Conservation (phyloP, 1,139 yeast species). For the Suhomyces anneliseae region DNA sequence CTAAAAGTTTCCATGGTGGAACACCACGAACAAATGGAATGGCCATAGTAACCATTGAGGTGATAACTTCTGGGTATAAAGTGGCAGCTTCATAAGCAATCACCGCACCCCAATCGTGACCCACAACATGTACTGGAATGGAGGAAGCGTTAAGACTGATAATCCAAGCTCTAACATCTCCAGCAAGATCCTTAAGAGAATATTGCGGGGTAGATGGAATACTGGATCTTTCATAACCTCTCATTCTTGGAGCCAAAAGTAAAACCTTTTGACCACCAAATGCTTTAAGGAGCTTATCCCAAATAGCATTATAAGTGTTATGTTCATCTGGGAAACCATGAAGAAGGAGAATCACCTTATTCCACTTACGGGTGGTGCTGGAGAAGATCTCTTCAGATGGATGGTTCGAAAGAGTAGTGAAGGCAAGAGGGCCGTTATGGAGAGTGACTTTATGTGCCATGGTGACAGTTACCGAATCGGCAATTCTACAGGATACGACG, state of each 20-base stretch:
- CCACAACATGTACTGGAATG: constrained; percentile 41
- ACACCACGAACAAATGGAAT: constrained; percentile 40
- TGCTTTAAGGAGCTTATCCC: constrained; percentile 23
- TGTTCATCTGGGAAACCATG: constrained; percentile 50
- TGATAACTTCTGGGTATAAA: constrained; percentile 36
- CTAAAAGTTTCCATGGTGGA: constrained; percentile 27
- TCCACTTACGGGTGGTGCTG: constrained; percentile 20
- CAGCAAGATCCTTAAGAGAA: constrained; percentile 32
- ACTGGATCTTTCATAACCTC: constrained; percentile 44
- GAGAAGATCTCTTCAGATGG: constrained; percentile 19
- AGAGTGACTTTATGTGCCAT: constrained; percentile 18
- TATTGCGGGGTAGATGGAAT: constrained; percentile 30
- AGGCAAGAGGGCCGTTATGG: constrained; percentile 23
- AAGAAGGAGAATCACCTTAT: constrained; percentile 31
- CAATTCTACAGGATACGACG: not conserved
- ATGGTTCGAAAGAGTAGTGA: constrained; percentile 29
- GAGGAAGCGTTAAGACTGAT: constrained; percentile 19
- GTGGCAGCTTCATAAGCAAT: constrained; percentile 37
- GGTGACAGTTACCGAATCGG: not conserved
- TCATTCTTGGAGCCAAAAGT: constrained; percentile 38
- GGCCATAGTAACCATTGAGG: constrained; percentile 40
- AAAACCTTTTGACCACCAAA: constrained; percentile 23
- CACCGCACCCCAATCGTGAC: constrained; percentile 52
- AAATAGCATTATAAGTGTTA: constrained; percentile 28
- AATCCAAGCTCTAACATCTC: constrained; percentile 40